Evolutionary conservation across 768 basidiomycete species (phyloP).

Genomic region (Collybiopsis luxurians): DNA sequence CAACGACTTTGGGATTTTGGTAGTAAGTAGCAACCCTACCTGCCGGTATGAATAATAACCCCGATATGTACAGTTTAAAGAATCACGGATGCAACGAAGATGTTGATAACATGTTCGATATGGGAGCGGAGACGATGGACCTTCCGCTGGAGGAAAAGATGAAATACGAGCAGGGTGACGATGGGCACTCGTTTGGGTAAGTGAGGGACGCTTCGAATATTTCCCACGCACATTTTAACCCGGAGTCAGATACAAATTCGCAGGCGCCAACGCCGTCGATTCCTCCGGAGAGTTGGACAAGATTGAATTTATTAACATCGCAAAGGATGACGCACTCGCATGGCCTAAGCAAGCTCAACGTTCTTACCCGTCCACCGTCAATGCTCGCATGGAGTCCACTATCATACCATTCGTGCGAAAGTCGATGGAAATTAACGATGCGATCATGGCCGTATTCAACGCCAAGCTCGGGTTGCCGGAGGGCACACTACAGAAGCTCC

Average conservation of each 20-base stretch:
- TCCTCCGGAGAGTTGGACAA: slow-evolving; percentile 39
- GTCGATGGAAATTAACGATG: slow-evolving; percentile 37
- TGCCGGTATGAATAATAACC: neutral
- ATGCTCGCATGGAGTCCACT: neutral
- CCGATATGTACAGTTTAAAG: slow-evolving; percentile 27
- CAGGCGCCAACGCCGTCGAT: slow-evolving; percentile 41
- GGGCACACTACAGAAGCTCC: slow-evolving; percentile 32
- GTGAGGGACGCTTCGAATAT: neutral
- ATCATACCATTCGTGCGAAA: slow-evolving; percentile 17
- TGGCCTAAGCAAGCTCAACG: slow-evolving; percentile 38
- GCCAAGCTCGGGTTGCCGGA: slow-evolving; percentile 35
- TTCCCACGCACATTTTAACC: neutral
- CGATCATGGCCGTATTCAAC: slow-evolving; percentile 37
- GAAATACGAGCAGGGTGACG: slow-evolving; percentile 40
- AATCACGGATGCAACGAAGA: slow-evolving; percentile 40
- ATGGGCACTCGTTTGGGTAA: slow-evolving; percentile 38
- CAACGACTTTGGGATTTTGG: slow-evolving; percentile 47
- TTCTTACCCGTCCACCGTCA: slow-evolving; percentile 35
- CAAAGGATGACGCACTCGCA: slow-evolving; percentile 45
- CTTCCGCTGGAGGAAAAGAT: slow-evolving; percentile 41
- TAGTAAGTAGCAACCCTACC: slow-evolving; percentile 31
- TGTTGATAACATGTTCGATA: slow-evolving; percentile 38
- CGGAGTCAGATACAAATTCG: slow-evolving; percentile 39
- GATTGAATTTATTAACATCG: slow-evolving; percentile 28
- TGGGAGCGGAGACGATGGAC: slow-evolving; percentile 37